Percentiles rank a stretch among this genome's conserved stretches.
Conservation (phyloP, 2,329 filamentous ascomycete species). For the Venturia carpophila region DNA sequence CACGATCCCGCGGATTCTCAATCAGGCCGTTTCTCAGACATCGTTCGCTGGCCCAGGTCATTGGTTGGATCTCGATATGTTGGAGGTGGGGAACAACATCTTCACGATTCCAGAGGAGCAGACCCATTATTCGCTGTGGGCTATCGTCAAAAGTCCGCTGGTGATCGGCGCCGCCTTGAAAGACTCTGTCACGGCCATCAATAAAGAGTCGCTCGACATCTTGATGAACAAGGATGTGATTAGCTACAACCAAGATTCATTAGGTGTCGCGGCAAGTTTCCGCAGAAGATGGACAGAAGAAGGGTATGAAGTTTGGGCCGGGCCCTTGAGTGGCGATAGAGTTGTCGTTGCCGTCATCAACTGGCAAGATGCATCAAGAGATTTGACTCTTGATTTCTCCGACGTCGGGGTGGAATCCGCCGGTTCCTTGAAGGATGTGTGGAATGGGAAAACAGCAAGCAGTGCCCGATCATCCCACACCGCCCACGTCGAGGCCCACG, state of each 20-base stretch:
- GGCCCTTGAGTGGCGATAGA: not conserved
- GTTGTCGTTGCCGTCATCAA: not conserved
- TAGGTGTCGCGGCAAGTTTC: conserved; percentile 22
- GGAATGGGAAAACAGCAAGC: not conserved
- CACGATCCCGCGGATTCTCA: conserved; percentile 34
- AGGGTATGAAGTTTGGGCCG: conserved; percentile 6
- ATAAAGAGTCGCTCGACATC: conserved; percentile 37
- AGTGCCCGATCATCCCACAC: not conserved
- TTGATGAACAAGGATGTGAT: conserved; percentile 42
- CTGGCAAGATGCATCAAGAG: not conserved
- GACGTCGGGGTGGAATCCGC: not conserved
- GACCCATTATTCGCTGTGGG: conserved; percentile 43
- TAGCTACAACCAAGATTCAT: conserved; percentile 41
- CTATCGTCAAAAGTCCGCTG: conserved; percentile 39
- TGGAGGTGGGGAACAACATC: conserved; percentile 40
- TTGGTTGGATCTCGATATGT: conserved; percentile 41
- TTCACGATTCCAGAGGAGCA: conserved; percentile 35
- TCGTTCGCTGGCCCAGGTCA: conserved; percentile 36
- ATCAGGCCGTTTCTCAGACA: not conserved
- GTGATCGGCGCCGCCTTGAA: conserved; percentile 41
- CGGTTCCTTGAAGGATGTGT: not conserved
- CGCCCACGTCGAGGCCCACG: not conserved
- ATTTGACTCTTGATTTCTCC: not conserved
- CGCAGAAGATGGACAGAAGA: not conserved
- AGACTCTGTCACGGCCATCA: conserved; percentile 24